phyloP scores from a whole-genome alignment of 805 yeast species.

The Wickerhamiella musiphila region DNA sequence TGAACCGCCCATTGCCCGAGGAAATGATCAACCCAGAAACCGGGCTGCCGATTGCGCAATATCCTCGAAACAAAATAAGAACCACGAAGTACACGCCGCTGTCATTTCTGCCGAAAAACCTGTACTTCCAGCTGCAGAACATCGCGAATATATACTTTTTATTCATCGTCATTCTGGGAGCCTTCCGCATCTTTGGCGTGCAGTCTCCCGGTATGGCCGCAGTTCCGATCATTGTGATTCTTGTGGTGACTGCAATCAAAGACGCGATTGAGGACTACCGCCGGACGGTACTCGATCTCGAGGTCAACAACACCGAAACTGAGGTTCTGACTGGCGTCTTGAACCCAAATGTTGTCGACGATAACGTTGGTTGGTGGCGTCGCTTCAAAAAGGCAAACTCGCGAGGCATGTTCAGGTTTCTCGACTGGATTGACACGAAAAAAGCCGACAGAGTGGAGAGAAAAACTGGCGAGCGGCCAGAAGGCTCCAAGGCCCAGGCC shows the following conservation, averaged over 20 bases:
- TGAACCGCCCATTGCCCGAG: slow-evolving; percentile 34
- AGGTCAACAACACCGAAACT: slow-evolving; percentile 51
- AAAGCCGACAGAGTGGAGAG: slow-evolving; percentile 12
- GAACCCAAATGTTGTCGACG: slow-evolving; percentile 44
- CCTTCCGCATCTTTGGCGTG: slow-evolving; percentile 61
- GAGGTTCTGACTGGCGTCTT: slow-evolving; percentile 39
- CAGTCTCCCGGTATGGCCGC: slow-evolving; percentile 58
- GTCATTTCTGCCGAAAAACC: slow-evolving; percentile 73
- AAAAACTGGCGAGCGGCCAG: slow-evolving; percentile 13
- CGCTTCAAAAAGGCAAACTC: slow-evolving; percentile 38
- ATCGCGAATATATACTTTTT: slow-evolving; percentile 85
- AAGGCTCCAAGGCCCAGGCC: slow-evolving; percentile 7
- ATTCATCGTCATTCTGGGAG: slow-evolving; percentile 61
- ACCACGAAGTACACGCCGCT: slow-evolving; percentile 93
- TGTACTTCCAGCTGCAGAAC: slow-evolving; percentile 64
- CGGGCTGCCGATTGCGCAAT: slow-evolving; percentile 42
- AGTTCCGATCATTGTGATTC: slow-evolving; percentile 68
- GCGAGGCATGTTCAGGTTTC: slow-evolving; percentile 11
- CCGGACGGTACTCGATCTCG: slow-evolving; percentile 45
- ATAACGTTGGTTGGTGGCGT: slow-evolving; percentile 48
- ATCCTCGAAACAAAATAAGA: slow-evolving; percentile 82
- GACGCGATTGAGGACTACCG: slow-evolving; percentile 70
- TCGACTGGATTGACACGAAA: slow-evolving; percentile 11
- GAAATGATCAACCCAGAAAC: slow-evolving; percentile 30
- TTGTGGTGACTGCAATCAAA: slow-evolving; percentile 53